phyloP scores from a whole-genome alignment of 2,329 filamentous ascomycete genomes.

The Aspergillus sp. region DNA sequence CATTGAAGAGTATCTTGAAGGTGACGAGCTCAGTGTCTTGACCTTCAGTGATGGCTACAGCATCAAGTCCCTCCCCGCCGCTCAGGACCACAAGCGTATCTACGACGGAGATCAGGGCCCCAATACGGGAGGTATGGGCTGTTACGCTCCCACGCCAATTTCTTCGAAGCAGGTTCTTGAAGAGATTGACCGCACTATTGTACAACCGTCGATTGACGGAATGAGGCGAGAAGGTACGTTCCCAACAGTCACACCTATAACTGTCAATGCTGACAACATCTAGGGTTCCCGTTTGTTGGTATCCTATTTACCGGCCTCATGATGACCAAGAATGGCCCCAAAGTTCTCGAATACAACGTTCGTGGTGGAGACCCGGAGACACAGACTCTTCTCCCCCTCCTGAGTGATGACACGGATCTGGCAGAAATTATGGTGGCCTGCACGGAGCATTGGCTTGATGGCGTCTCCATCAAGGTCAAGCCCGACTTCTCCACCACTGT shows the following conservation, averaged over 20 bases:
- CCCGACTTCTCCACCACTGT: conserved; percentile 80
- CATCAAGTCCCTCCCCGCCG: conserved; percentile 79
- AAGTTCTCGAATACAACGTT: conserved; percentile 89
- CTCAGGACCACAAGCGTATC: conserved; percentile 95
- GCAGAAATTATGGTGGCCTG: conserved; percentile 88
- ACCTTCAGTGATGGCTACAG: conserved; percentile 88
- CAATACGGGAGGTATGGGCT: conserved; percentile 97
- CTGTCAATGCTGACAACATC: not conserved
- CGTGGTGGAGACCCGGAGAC: conserved; percentile 91
- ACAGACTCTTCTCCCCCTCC: conserved; percentile 77
- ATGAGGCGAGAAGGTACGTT: conserved; percentile 74
- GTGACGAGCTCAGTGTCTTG: conserved; percentile 88
- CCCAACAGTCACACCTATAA: conserved; percentile 24
- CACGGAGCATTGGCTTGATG: conserved; percentile 70
- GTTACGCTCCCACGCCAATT: conserved; percentile 87
- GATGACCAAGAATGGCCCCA: conserved; percentile 79
- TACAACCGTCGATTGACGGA: conserved; percentile 86
- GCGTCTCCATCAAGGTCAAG: conserved; percentile 67
- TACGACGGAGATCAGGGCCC: conserved; percentile 86
- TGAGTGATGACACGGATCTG: conserved; percentile 76
- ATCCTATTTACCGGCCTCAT: conserved; percentile 69
- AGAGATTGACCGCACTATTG: conserved; percentile 74
- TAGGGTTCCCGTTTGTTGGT: conserved; percentile 45
- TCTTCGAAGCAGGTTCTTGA: conserved; percentile 73
- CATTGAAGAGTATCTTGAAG: conserved; percentile 88